These are phyloP conservation scores for Pythium brassicae DNA, from an alignment of 352 stramenopile genomes.

Conservation along the genomic window DNA sequence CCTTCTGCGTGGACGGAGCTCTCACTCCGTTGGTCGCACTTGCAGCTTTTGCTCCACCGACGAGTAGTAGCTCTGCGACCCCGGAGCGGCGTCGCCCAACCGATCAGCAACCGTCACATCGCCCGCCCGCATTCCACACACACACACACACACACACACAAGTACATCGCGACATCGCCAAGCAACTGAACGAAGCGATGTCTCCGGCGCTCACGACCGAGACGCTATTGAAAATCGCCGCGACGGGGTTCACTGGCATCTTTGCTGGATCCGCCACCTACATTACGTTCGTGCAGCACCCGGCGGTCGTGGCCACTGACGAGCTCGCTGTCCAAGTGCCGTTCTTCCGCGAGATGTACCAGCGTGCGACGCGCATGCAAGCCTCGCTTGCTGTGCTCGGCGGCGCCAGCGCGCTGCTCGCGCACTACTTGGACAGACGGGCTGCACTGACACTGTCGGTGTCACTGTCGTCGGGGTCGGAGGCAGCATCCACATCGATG, in stretches of 20 bases:
- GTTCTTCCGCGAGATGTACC: slow-evolving; percentile 31
- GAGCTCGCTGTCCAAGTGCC: slow-evolving; percentile 10
- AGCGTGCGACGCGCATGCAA: slow-evolving; percentile 16
- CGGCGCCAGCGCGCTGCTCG: slow-evolving; percentile 16
- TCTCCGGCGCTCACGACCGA: background rate
- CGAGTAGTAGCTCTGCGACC: too few relatives aligned
- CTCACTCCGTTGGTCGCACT: too few relatives aligned
- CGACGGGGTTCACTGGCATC: slow-evolving; percentile 12
- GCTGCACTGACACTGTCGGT: background rate
- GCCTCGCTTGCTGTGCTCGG: slow-evolving; percentile 15
- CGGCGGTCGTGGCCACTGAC: slow-evolving; percentile 12
- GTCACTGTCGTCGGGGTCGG: too few relatives aligned
- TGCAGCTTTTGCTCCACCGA: too few relatives aligned
- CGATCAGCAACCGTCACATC: too few relatives aligned
- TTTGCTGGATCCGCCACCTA: slow-evolving; percentile 27
- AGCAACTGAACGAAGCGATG: too few relatives aligned
- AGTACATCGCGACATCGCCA: too few relatives aligned
- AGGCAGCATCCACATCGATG: too few relatives aligned
- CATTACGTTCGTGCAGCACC: slow-evolving; percentile 32
- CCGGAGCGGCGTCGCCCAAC: too few relatives aligned
- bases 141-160: too few relatives aligned
- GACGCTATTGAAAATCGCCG: slow-evolving; percentile 9
- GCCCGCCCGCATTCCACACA: too few relatives aligned
- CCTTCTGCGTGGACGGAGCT: too few relatives aligned
- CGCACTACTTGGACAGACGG: slow-evolving; percentile 12